These are phyloP conservation scores for Lactifluus subvellereus DNA, from an alignment of 768 basidiomycete species.

Conservation along the genomic window DNA sequence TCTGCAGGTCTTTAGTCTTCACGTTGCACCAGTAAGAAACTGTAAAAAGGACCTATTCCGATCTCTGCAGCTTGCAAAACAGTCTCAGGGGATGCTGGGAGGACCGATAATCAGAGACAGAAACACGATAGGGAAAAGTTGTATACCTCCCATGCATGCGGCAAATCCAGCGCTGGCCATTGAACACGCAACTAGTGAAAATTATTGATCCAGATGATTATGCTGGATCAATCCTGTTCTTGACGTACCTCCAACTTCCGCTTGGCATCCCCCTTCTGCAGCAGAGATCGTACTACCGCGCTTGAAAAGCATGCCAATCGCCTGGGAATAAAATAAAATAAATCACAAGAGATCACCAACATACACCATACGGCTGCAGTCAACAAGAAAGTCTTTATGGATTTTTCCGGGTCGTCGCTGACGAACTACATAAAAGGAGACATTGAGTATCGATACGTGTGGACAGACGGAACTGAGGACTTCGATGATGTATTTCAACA, in stretches of 20 bases:
- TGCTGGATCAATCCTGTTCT: not conserved
- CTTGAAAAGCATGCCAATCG: constrained; percentile 94
- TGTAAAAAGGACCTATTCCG: constrained; percentile 58
- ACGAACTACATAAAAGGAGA: constrained; percentile 51
- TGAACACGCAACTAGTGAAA: constrained; percentile 70
- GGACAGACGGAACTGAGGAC: constrained; percentile 30
- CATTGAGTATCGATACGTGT: not conserved
- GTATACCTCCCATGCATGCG: constrained; percentile 84
- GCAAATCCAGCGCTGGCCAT: constrained; percentile 95
- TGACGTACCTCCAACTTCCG: constrained; percentile 80
- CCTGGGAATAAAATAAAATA: constrained; percentile 37
- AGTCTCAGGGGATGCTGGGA: constrained; percentile 69
- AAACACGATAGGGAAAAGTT: constrained; percentile 6
- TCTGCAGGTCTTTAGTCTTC: constrained; percentile 38
- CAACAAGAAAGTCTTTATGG: constrained; percentile 81
- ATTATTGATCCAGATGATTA: not conserved
- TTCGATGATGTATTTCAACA: constrained; percentile 85
- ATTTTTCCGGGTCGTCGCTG: constrained; percentile 85
- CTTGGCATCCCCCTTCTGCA: constrained; percentile 93
- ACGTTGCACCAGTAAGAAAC: not conserved
- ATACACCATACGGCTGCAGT: constrained; percentile 71
- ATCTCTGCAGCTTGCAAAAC: constrained; percentile 89
- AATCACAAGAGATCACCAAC: constrained; percentile 6
- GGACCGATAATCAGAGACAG: not conserved
- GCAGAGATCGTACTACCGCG: constrained; percentile 95